These are phyloP conservation scores for Tuber indicum DNA, from an alignment of 495 filamentous ascomycete species.

Conservation along the genomic window DNA sequence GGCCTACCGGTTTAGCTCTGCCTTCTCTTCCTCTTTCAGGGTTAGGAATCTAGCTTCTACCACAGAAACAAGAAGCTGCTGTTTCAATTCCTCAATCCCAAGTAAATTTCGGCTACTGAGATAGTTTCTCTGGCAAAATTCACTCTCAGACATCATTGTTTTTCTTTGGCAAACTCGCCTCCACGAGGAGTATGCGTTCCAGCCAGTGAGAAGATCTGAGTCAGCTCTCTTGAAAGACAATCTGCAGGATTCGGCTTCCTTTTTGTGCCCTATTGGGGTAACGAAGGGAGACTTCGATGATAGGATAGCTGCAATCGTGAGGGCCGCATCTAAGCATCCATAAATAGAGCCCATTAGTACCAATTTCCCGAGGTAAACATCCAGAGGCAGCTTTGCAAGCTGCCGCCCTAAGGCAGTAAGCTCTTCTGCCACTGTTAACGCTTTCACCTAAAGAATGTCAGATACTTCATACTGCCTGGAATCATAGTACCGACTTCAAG, in stretches of 20 bases:
- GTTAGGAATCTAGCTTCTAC: conserved; percentile 74
- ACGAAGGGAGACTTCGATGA: conserved; percentile 93
- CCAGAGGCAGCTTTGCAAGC: conserved; percentile 78
- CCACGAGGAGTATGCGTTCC: conserved; percentile 89
- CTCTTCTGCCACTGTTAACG: conserved; percentile 70
- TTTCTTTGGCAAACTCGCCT: conserved; percentile 61
- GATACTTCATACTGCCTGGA: background rate
- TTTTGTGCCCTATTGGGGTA: conserved; percentile 70
- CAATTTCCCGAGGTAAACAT: conserved; percentile 90
- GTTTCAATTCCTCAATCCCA: conserved; percentile 91
- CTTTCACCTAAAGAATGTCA: conserved; percentile 48
- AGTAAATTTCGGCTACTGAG: conserved; percentile 72
- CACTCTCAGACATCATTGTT: conserved; percentile 62
- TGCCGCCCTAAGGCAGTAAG: conserved; percentile 81
- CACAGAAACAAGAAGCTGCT: conserved; percentile 73
- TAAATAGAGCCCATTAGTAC: conserved; percentile 77
- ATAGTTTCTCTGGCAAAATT: conserved; percentile 89
- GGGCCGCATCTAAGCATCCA: conserved; percentile 78
- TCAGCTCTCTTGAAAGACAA: conserved; percentile 73
- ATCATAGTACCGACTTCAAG: conserved; percentile 58
- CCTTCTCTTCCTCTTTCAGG: conserved; percentile 62
- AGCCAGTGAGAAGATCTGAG: conserved; percentile 84
- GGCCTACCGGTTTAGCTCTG: conserved; percentile 54
- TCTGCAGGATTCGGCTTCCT: conserved; percentile 69
- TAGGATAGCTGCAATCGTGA: conserved; percentile 86